Evolutionary conservation across 768 basidiomycete genomes (phyloP).

Genomic region (Gloeostereum incarnatum): DNA sequence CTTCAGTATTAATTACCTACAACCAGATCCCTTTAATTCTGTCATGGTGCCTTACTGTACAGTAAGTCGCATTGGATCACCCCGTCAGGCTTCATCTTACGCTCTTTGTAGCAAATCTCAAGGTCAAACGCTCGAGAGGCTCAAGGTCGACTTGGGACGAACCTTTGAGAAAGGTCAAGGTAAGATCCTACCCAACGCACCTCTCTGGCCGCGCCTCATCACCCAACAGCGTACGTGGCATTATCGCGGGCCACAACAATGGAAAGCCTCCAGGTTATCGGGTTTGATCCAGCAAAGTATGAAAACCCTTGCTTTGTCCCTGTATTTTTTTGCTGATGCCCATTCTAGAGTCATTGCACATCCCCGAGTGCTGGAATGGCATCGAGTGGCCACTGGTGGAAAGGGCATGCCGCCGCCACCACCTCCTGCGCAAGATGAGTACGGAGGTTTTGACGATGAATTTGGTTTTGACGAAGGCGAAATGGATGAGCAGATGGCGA

Average conservation of each 20-base stretch:
- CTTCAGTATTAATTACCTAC: not conserved
- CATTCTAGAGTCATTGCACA: constrained; percentile 50
- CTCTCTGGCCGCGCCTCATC: not conserved
- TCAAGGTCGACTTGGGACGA: constrained; percentile 66
- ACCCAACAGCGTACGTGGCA: constrained; percentile 50
- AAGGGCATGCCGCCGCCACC: too few species aligned
- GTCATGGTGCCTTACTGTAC: constrained; percentile 85
- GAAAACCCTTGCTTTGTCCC: constrained; percentile 9
- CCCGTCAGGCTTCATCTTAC: too few species aligned
- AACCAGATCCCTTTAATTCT: constrained; percentile 63
- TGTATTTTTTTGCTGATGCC: constrained; percentile 2
- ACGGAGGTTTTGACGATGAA: too few species aligned
- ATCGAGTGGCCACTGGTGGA: constrained; percentile 20
- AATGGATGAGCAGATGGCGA: constrained; percentile 26
- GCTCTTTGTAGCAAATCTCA: constrained; percentile 93
- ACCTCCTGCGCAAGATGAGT: too few species aligned
- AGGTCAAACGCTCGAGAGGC: constrained; percentile 80
- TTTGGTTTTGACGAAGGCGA: too few species aligned
- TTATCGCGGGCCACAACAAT: constrained; percentile 67
- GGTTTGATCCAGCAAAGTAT: constrained; percentile 53
- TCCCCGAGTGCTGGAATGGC: constrained; percentile 53
- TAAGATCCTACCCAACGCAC: constrained; percentile 12
- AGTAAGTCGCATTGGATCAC: constrained; percentile 83
- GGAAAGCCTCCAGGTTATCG: constrained; percentile 52
- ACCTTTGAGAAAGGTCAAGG: constrained; percentile 83